Conservation (phyloP, 306 rosid species). For the Phaseolus lunatus region DNA sequence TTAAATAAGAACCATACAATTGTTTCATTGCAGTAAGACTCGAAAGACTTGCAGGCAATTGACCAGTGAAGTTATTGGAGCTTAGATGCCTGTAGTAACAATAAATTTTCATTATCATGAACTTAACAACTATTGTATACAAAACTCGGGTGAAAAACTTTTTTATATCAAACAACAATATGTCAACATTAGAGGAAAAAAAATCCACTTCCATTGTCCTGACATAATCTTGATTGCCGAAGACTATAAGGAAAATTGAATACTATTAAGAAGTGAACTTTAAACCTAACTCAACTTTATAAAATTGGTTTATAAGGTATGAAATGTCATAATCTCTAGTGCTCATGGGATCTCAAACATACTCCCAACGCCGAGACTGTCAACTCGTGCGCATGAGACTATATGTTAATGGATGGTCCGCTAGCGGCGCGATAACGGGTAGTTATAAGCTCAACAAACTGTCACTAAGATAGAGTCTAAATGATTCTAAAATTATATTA, state of each 20-base stretch:
- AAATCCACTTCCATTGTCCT: neutral
- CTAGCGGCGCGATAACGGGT: too few species aligned
- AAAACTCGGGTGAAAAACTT: neutral
- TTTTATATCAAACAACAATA: neutral
- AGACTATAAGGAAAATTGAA: neutral
- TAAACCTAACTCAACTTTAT: too few species aligned
- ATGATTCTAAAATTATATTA: too few species aligned
- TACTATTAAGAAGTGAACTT: too few species aligned
- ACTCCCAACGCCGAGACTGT: too few species aligned
- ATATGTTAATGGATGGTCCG: too few species aligned
- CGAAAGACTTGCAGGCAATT: slow-evolving; percentile 24
- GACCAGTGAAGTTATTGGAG: slow-evolving; percentile 54
- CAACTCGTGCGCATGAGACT: too few species aligned
- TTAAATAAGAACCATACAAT: slow-evolving; percentile 48
- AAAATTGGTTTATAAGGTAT: too few species aligned
- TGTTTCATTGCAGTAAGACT: slow-evolving; percentile 19
- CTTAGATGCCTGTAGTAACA: slow-evolving; percentile 47
- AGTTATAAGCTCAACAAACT: too few species aligned
- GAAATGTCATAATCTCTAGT: too few species aligned
- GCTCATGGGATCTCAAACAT: too few species aligned
- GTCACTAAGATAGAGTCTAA: too few species aligned
- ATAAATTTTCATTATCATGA: neutral
- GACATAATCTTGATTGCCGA: neutral
- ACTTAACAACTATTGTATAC: neutral
- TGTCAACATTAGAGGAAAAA: neutral